Percentiles rank a stretch among this genome's conserved stretches.
phyloP scores from a whole-genome alignment of 805 yeast genomes.

The Candida saitoana region DNA sequence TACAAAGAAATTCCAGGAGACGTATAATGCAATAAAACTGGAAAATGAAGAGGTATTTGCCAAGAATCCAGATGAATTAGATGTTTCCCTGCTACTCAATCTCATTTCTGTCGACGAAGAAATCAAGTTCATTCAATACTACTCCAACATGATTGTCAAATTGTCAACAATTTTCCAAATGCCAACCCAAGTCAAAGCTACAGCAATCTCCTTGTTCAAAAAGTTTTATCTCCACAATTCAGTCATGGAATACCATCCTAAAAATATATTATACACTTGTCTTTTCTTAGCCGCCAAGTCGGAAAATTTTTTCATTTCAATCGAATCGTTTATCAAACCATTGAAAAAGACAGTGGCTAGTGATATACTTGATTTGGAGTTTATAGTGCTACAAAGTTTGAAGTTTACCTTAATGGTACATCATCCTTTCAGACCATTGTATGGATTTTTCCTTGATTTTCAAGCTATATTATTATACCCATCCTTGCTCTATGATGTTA shows the following conservation, averaged over 20 bases:
- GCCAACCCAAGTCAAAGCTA: constrained; percentile 85
- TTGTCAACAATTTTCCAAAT: constrained; percentile 70
- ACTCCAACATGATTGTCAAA: constrained; percentile 65
- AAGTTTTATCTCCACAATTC: constrained; percentile 77
- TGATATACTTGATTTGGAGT: constrained; percentile 75
- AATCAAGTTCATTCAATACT: constrained; percentile 58
- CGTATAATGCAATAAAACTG: constrained; percentile 13
- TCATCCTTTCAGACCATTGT: constrained; percentile 85
- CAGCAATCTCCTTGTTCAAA: constrained; percentile 79
- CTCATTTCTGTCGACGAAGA: constrained; percentile 69
- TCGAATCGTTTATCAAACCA: constrained; percentile 70
- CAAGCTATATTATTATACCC: constrained; percentile 54
- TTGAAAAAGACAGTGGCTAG: constrained; percentile 64
- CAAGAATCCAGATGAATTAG: constrained; percentile 24
- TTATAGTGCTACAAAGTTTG: constrained; percentile 65
- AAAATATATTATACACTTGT: constrained; percentile 64
- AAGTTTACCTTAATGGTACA: constrained; percentile 80
- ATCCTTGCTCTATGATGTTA: constrained; percentile 40
- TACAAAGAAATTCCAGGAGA: constrained; percentile 24
- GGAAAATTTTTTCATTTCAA: constrained; percentile 85
- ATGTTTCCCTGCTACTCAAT: constrained; percentile 30
- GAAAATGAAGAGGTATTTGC: constrained; percentile 29
- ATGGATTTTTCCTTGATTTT: constrained; percentile 90
- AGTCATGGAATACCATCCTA: constrained; percentile 86
- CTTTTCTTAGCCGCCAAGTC: constrained; percentile 89